Percentiles rank a stretch among this genome's conserved stretches.
Evolutionary conservation across 257 asterid genomes (phyloP).

Genomic region (Ilex aquifolium): DNA sequence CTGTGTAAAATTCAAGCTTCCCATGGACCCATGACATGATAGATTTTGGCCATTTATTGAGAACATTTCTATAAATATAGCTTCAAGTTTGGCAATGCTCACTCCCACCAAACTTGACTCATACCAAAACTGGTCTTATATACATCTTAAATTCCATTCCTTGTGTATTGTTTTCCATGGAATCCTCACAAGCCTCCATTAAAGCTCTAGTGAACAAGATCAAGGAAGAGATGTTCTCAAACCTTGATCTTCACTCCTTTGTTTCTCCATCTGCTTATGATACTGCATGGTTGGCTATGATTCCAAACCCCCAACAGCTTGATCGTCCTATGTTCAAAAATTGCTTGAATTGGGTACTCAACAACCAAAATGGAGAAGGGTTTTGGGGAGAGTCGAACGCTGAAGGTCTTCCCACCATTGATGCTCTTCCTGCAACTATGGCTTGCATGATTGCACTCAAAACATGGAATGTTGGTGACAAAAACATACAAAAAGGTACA

Average conservation of each 20-base stretch:
- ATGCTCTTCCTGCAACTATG: conserved; percentile 46
- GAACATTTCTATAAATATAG: no score
- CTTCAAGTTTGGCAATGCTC: no score
- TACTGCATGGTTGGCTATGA: conserved; percentile 64
- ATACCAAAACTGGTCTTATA: no score
- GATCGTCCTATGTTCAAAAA: conserved; percentile 35
- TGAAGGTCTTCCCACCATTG: conserved; percentile 34
- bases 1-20: no score
- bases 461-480: conserved; percentile 34
- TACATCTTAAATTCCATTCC: no score
- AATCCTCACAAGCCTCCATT: conserved; percentile 23
- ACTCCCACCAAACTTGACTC: no score
- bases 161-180: conserved; percentile 15
- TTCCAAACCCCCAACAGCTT: conserved; percentile 15
- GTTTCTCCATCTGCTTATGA: conserved; percentile 43
- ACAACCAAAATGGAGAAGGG: conserved; percentile 42
- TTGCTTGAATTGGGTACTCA: conserved; percentile 41
- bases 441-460: conserved; percentile 48
- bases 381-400: conserved; percentile 45
- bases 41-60: no score
- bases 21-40: no score
- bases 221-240: conserved; percentile 26
- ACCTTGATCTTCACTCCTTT: conserved; percentile 6
- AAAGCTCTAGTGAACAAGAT: conserved; percentile 27
- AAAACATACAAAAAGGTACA: conserved; percentile 29